These are phyloP conservation scores for Tanozyma kutaoensis DNA, from an alignment of 805 yeast genomes.

Conservation along the genomic window DNA sequence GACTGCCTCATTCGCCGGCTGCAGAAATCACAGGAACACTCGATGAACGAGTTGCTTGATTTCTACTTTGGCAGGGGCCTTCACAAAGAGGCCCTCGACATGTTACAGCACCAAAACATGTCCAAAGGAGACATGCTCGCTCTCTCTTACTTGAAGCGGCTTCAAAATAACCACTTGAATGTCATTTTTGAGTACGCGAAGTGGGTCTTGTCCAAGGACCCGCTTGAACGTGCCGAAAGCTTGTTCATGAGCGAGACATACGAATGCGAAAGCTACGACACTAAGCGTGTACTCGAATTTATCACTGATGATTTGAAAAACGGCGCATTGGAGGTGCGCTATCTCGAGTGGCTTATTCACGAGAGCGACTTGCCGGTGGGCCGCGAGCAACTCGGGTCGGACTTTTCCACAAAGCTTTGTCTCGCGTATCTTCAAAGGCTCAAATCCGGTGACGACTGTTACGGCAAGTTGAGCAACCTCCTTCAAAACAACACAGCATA, in stretches of 20 bases:
- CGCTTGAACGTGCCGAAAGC: slow-evolving; percentile 20
- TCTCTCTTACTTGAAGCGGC: slow-evolving; percentile 43
- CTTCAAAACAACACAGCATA: slow-evolving; percentile 17
- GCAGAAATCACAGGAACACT: too few species aligned
- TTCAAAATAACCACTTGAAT: slow-evolving; percentile 34
- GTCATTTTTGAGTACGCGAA: slow-evolving; percentile 43
- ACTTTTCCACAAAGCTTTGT: slow-evolving; percentile 21
- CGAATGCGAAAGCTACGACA: slow-evolving; percentile 46
- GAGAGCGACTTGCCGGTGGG: slow-evolving; percentile 17
- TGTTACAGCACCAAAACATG: slow-evolving; percentile 25
- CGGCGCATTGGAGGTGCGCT: slow-evolving; percentile 19
- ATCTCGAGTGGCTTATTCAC: slow-evolving; percentile 29
- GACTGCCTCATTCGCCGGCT: slow-evolving; percentile 39
- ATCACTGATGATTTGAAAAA: slow-evolving; percentile 16
- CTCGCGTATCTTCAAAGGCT: slow-evolving; percentile 17
- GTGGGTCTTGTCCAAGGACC: slow-evolving; percentile 33
- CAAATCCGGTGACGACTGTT: slow-evolving; percentile 5
- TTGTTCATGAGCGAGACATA: slow-evolving; percentile 58
- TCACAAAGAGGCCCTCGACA: slow-evolving; percentile 55
- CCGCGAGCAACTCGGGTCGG: slow-evolving; percentile 7
- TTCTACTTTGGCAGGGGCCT: slow-evolving; percentile 52
- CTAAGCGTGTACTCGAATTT: slow-evolving; percentile 37
- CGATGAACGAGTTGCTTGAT: slow-evolving; percentile 73
- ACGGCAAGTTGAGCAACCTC: slow-evolving; percentile 16
- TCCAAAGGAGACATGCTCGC: slow-evolving; percentile 5